Base-by-base conservation (phyloP, 2,329 filamentous ascomycete genomes). In the Dothiorella sarmentorum region DNA sequence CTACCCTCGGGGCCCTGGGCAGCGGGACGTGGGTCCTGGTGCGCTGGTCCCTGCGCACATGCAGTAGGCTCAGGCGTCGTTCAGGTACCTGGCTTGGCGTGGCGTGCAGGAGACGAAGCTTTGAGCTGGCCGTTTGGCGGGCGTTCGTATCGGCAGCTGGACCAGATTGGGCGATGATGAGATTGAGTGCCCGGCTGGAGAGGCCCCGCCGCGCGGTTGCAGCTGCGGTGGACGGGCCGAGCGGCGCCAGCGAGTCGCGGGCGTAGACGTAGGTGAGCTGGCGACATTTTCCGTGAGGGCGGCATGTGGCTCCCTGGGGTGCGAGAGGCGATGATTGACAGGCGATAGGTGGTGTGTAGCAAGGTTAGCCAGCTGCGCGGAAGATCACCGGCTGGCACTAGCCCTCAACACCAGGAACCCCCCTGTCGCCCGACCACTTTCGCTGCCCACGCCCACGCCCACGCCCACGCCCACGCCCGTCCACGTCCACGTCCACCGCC, bases 51-150 rank as follows among this genome's bases (percentile, higher is more conserved):
- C 27, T 56, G 52, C 52, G 27, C 38, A n/a, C 40, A 44, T 44
- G 52, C 52, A 56, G 37, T 27, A 22, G 22, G 35, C 31, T 37
- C 15, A 18, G 33, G 49, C 47, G 13, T 26, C 38, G n/a, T 26
- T 24, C 52, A 56, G 52, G 52, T 43, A 56, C 52, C 52, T 56
- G 52, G 52, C 52, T 56, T 56, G 52, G 52, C 51, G 35, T 18
- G 35, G 26, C 37, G 37, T 51, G 47, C 49, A 53, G 49, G 31
- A 52, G 31, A 20, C 20, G 31, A 52, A 52, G 47, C 47, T 52
- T 52, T 24, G 31, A 52, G 24, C 20, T 29, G 49, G 35, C 47
- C 43, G 43, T 29, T 45, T 31, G 43, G 43, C 43, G 43, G 5
- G 44, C 44, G 17, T 31, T 38, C 47, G 47, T 52, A 52, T 52